Conservation (phyloP, 805 yeast species). For the Sungouiella blattae region DNA sequence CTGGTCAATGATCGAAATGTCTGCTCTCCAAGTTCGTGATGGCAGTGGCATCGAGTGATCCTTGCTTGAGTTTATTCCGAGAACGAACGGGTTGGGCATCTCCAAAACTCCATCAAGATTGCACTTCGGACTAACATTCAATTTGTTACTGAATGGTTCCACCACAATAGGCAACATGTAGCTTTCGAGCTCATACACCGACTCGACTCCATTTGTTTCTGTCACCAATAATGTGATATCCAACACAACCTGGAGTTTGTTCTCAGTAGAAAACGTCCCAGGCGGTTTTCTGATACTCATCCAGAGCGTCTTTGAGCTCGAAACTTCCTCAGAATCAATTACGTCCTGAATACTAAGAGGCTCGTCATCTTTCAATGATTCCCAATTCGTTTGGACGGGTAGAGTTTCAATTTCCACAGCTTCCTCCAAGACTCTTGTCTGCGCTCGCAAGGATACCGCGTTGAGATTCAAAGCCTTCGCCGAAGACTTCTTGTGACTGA, state of each 20-base stretch:
- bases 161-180: slow-evolving; percentile 22
- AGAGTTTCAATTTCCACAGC: slow-evolving; percentile 14
- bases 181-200: slow-evolving; percentile 22
- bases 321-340: slow-evolving; percentile 6
- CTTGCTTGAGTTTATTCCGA: slow-evolving; percentile 12
- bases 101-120: slow-evolving; percentile 22
- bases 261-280: slow-evolving; percentile 7
- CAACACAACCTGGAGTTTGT: slow-evolving; percentile 11
- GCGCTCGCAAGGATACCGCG: slow-evolving; percentile 19
- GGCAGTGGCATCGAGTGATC: slow-evolving; percentile 28
- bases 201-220: slow-evolving; percentile 16
- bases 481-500: slow-evolving; percentile 16
- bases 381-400: slow-evolving; percentile 30
- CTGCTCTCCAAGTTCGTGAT: slow-evolving; percentile 30
- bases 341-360: slow-evolving; percentile 22
- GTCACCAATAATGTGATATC: slow-evolving; percentile 23
- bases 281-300: slow-evolving; percentile 22
- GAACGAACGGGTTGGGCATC: slow-evolving; percentile 37
- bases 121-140: slow-evolving; percentile 25
- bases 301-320: slow-evolving; percentile 14
- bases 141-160: slow-evolving; percentile 20
- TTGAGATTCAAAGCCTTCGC: slow-evolving; percentile 15
- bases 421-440: slow-evolving; percentile 15
- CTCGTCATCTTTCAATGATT: slow-evolving; percentile 38
- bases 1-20: slow-evolving; percentile 6